Conservation (phyloP, 768 basidiomycete species). For the Calvatia gigantea region DNA sequence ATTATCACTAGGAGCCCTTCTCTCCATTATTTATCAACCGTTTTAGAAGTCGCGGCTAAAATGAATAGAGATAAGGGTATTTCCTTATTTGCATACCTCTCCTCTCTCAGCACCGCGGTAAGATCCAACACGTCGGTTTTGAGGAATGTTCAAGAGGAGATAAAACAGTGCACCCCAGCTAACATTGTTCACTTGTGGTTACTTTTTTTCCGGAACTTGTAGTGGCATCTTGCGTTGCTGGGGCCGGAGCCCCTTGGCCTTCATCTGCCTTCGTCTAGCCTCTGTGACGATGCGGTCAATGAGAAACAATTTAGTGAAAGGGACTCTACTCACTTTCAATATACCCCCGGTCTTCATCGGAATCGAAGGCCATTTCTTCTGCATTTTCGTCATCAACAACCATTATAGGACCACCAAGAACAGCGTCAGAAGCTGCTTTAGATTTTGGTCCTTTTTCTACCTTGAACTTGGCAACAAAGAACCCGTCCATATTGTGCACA, state of each 20-base stretch:
- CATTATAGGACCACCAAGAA: slow-evolving; percentile 26
- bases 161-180: too few species aligned
- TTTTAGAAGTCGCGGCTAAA: too few species aligned
- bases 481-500: slow-evolving; percentile 99
- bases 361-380: slow-evolving; percentile 50
- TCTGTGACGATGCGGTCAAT: slow-evolving; percentile 37
- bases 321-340: slow-evolving; percentile 66
- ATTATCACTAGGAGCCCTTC: too few species aligned
- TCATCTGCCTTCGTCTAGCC: slow-evolving; percentile 72
- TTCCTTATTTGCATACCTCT: too few species aligned
- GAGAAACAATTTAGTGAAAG: slow-evolving; percentile 50
- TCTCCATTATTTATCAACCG: too few species aligned
- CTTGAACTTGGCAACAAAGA: slow-evolving; percentile 98
- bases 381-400: slow-evolving; percentile 23
- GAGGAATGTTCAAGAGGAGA: too few species aligned
- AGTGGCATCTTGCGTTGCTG: slow-evolving; percentile 43
- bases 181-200: slow-evolving; percentile 9
- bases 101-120: too few species aligned
- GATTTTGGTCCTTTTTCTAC: slow-evolving; percentile 75
- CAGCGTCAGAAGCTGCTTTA: slow-evolving; percentile 18
- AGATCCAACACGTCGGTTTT: too few species aligned
- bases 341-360: slow-evolving; percentile 71
- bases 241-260: slow-evolving; percentile 68
- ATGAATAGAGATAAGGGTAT: too few species aligned
- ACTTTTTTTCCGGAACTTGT: slow-evolving; percentile 24